Evolutionary conservation across 768 basidiomycete species (phyloP).

Genomic region (Mycena belliarum): DNA sequence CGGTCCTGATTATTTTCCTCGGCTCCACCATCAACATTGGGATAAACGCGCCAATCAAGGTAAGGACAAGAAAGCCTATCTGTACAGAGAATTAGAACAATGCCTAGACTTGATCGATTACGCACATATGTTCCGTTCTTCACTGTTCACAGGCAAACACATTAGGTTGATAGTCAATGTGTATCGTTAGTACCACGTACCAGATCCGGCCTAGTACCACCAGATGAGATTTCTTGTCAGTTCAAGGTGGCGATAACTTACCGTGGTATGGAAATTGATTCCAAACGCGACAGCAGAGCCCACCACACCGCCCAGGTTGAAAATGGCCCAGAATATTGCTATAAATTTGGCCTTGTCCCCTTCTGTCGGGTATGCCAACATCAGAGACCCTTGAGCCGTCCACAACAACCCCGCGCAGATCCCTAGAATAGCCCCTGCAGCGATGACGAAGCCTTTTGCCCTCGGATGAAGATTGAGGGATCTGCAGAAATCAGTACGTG

Average conservation of each 20-base stretch:
- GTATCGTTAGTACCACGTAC: constrained; percentile 36
- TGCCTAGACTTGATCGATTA: constrained; percentile 3
- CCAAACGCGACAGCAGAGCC: constrained; percentile 76
- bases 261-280: constrained; percentile 64
- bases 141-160: constrained; percentile 40
- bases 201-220: constrained; percentile 42
- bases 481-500: constrained; percentile 37
- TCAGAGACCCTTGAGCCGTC: constrained; percentile 82
- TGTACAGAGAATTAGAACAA: constrained; percentile 27
- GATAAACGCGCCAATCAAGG: constrained; percentile 64
- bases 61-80: constrained; percentile 78
- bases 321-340: constrained; percentile 81
- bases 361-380: constrained; percentile 84
- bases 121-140: constrained; percentile 76
- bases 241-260: constrained; percentile 31
- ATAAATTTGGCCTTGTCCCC: constrained; percentile 76
- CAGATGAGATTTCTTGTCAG: too few relatives aligned
- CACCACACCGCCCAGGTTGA: constrained; percentile 80
- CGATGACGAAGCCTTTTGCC: constrained; percentile 66
- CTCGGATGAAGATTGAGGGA: constrained; percentile 68
- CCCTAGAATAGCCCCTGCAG: constrained; percentile 72
- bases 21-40: constrained; percentile 76
- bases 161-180: neutral
- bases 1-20: constrained; percentile 68
- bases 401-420: constrained; percentile 72